Conservation (phyloP, 108 stramenopile genomes). For the Cyclotella kingstonii region DNA sequence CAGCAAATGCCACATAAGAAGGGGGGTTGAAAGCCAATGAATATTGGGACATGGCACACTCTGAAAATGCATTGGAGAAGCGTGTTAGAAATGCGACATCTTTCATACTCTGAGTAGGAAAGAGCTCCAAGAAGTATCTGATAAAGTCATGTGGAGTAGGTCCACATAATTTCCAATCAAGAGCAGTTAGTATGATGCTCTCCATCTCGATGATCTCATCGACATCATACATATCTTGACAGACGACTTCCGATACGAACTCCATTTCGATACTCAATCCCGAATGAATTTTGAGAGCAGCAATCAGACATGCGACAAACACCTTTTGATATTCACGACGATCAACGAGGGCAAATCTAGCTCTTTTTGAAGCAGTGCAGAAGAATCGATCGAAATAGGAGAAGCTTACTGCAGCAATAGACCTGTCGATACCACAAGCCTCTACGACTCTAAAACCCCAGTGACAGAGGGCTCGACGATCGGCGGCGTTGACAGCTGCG, state of each 20-base stretch:
- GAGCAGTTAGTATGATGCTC: background rate
- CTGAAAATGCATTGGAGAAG: background rate
- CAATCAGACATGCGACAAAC: constrained; percentile 15
- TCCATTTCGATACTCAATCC: constrained; percentile 16
- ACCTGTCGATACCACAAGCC: constrained; percentile 18
- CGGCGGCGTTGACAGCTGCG: background rate
- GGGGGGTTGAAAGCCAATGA: background rate
- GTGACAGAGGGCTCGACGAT: constrained; percentile 4
- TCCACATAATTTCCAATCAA: constrained; percentile 19
- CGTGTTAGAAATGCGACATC: background rate
- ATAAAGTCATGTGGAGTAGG: constrained; percentile 31
- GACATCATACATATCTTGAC: background rate
- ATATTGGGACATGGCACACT: constrained; percentile 2
- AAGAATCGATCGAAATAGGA: constrained; percentile 36
- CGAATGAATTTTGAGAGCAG: constrained; percentile 21
- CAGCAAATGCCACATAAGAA: constrained; percentile 4
- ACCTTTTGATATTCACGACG: constrained; percentile 7
- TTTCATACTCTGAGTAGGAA: background rate
- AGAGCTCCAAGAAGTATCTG: background rate
- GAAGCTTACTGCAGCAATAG: constrained; percentile 1
- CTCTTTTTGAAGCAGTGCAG: constrained; percentile 1
- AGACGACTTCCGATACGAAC: constrained; percentile 14
- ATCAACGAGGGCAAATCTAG: background rate
- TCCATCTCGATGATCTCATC: constrained; percentile 16
- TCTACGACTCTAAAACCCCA: constrained; percentile 20